Evolutionary conservation across 495 filamentous ascomycete species (phyloP), one percentile per base, ranked within the genome.

Genomic region (Oidiodendron maius): DNA sequence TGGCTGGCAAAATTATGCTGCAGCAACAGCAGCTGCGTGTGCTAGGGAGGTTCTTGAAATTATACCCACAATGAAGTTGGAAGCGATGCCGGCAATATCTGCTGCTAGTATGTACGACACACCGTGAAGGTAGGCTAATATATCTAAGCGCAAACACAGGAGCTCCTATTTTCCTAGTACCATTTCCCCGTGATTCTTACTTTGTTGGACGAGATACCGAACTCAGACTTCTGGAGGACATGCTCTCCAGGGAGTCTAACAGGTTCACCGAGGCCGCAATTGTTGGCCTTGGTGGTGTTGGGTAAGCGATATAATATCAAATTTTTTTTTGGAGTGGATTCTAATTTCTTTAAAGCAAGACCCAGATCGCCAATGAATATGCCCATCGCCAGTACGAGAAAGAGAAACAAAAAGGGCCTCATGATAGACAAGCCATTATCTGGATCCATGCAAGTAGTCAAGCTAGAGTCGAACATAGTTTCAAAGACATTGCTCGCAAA

Each of bases 1-100:
- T 24, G 38, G 18, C 20, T 73, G 68, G 66, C 66, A 71, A 43
- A 18, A 44, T 2, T 71, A 63, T 49, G 65, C 67, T 1, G 67
- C 69, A 10, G 66, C 61, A 10, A 58, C 61, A 2, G 70, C 66
- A 8, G 67, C 69, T n/a, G 40, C 55, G 18, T 55, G 30, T 17
- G 45, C 36, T 44, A 37, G 39, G 44, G 12, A 20, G 56, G 5
- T 32, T 51, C 50, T 24, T 40, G 37, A 16, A 16, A 40, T 40
- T 40, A 40, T 40, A 40, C 37, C 37, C 9, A 21, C 17, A 16
- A 21, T 10, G 9, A 40, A 6, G 37, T 9, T 15, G 37, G 37
- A 10, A 40, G 13, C 37, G 9, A 16, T 16, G 9, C 37, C 37
- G 37, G 8, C 37, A 21, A 40, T 16, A 40, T 8, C 37, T 40